These are phyloP conservation scores for Ambrosia hybrid DNA, from an alignment of 140 eudicot species.

Conservation along the genomic window DNA sequence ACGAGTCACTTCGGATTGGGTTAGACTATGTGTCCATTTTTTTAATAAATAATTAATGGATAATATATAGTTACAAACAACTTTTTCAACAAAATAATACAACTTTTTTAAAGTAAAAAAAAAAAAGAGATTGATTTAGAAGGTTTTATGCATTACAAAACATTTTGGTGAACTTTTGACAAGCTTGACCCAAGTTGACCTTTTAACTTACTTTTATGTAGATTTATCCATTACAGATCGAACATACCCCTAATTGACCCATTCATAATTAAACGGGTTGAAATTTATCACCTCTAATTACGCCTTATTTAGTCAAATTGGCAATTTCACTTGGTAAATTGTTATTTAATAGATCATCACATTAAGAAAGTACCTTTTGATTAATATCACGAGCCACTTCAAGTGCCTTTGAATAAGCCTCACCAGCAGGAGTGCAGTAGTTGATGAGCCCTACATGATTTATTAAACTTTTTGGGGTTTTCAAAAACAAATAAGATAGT, in stretches of 20 bases:
- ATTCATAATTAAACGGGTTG: not conserved
- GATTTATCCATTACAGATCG: not conserved
- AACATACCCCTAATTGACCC: not conserved
- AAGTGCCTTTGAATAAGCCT: slow-evolving; percentile 82
- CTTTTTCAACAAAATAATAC: too few species aligned
- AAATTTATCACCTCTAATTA: not conserved
- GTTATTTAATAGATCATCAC: not conserved
- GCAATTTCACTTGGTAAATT: not conserved
- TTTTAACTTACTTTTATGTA: not conserved
- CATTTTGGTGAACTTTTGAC: not conserved
- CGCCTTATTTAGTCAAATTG: not conserved
- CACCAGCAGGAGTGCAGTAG: slow-evolving; percentile 79
- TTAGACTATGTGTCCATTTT: too few species aligned
- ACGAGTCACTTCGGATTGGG: too few species aligned
- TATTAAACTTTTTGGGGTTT: slow-evolving; percentile 6
- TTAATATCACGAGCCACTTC: slow-evolving; percentile 83
- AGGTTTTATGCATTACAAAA: not conserved
- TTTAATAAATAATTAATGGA: not conserved
- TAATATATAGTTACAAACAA: not conserved
- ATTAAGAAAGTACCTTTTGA: slow-evolving; percentile 60
- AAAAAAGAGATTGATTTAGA: not conserved
- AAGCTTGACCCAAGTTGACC: not conserved
- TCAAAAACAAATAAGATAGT: slow-evolving; percentile 19
- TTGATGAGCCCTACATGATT: slow-evolving; percentile 75
- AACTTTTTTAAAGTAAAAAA: not conserved